Conservation (phyloP, 352 stramenopile species). For the Nothophytophthora sp. region DNA sequence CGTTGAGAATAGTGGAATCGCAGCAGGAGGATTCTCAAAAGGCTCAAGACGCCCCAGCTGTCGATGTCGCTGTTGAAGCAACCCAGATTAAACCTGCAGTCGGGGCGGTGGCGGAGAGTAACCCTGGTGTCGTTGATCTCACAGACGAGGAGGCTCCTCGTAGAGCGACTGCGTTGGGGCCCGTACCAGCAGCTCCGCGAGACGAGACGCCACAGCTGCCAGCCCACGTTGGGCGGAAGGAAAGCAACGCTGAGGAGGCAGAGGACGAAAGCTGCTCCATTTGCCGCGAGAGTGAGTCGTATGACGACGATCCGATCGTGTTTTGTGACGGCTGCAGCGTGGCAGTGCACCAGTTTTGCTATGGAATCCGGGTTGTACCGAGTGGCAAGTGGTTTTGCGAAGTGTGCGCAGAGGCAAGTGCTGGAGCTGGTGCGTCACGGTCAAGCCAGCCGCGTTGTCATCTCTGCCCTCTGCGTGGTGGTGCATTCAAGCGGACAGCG, state of each 20-base stretch:
- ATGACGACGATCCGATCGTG: constrained; percentile 89
- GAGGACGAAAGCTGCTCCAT: constrained; percentile 62
- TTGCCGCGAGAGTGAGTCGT: constrained; percentile 80
- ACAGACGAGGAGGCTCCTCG: neutral
- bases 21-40: constrained; percentile 2
- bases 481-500: constrained; percentile 59
- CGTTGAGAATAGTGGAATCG: neutral
- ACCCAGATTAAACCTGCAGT: constrained; percentile 5
- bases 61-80: constrained; percentile 17
- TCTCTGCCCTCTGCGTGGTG: constrained; percentile 66
- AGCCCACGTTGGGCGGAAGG: constrained; percentile 5
- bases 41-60: constrained; percentile 21
- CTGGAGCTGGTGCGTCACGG: neutral
- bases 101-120: neutral
- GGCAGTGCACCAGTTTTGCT: constrained; percentile 90
- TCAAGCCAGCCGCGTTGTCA: constrained; percentile 31
- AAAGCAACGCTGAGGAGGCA: constrained; percentile 14
- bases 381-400: constrained; percentile 88
- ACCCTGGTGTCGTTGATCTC: constrained; percentile 8
- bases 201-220: neutral
- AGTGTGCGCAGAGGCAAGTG: constrained; percentile 25
- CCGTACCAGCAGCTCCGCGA: neutral
- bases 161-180: too few species aligned
- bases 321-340: constrained; percentile 91
- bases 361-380: constrained; percentile 69